Evolutionary conservation across 1,284 basidiomycete species (phyloP).

Genomic region (Tausonia pullulans): DNA sequence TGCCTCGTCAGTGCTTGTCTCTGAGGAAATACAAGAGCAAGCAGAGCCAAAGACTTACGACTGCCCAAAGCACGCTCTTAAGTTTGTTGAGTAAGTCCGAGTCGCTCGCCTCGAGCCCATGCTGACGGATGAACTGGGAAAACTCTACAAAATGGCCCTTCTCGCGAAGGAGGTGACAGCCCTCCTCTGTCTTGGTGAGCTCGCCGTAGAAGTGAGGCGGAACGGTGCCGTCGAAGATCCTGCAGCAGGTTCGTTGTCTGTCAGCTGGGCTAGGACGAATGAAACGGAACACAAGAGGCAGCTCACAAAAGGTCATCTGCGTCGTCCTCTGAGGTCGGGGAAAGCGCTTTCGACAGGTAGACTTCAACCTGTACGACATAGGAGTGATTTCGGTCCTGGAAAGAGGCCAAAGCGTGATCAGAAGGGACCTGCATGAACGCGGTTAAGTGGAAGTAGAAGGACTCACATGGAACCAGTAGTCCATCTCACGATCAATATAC

Average conservation of each 20-base stretch:
- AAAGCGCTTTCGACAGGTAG: constrained; percentile 65
- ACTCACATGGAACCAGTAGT: constrained; percentile 83
- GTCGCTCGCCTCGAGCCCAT: constrained; percentile 75
- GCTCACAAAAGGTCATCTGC: constrained; percentile 49
- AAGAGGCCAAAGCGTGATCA: background rate
- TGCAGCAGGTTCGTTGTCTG: constrained; percentile 3
- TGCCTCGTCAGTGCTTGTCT: background rate
- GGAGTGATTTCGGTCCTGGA: constrained; percentile 70
- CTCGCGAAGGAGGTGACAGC: constrained; percentile 77
- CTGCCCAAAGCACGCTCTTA: constrained; percentile 93
- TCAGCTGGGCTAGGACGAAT: background rate
- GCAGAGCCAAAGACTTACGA: constrained; percentile 47
- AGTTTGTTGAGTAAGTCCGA: constrained; percentile 71
- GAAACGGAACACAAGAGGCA: background rate
- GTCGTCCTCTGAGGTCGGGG: constrained; percentile 49
- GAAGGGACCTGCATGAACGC: background rate
- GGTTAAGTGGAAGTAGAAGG: background rate
- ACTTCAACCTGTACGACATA: constrained; percentile 83
- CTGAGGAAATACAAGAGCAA: background rate
- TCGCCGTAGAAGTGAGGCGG: constrained; percentile 97
- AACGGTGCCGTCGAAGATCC: constrained; percentile 67
- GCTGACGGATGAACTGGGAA: constrained; percentile 75
- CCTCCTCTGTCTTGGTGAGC: constrained; percentile 89
- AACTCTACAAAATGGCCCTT: constrained; percentile 88
- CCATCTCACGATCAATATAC: constrained; percentile 90